Base-by-base conservation (phyloP, 768 basidiomycete species). In the Leccinum truebloodii region DNA sequence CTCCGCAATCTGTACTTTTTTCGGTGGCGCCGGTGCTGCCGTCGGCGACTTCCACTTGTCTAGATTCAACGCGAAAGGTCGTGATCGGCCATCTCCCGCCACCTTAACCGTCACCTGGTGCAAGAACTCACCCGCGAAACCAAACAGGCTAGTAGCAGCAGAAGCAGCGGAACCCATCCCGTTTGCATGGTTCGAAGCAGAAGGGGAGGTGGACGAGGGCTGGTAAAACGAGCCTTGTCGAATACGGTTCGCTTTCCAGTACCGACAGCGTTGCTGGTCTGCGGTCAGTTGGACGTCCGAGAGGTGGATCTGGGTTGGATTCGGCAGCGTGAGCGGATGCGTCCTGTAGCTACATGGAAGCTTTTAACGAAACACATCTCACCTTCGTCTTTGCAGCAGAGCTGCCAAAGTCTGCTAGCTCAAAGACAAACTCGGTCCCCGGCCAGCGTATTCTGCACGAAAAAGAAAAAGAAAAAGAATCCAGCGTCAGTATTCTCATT, bases 341-440 rank as follows among this genome's bases (percentile, higher is more conserved):
- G 13, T 55, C n/a, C 3, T 14, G n/a, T 12, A 44, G 41, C 6
- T 44, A 16, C 41, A 20, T 7, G 3, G 9, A 6, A 14, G 10
- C 2, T 44, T 20, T n/a, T 5, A 34, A 12, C 41, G 37, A 28
- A 14, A 3, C 12, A 10, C 4, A 20, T 8, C 51, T 30, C 10
- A 73, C 73, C 71, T 71, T 73, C 12, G 72, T 74, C 63, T 69
- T 74, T 37, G 73, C 65, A 44, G 34, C 26, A 2, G 71, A 73
- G 18, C 59, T 65, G 34, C 72, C 73, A 44, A 30, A 59, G 24
- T 73, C 65, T 28, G 56, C 63, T 13, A 73, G 49, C 46, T 73
- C 72, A 8, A 73, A 71, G n/a, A 65, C 48, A 12, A 65, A 69
- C 1, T 66, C 71, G 20, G 67, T 64, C n/a, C 55, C 71, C 1